Base-by-base conservation (phyloP, 2,329 filamentous ascomycete genomes). In the Coccinonectria pachysandricola region DNA sequence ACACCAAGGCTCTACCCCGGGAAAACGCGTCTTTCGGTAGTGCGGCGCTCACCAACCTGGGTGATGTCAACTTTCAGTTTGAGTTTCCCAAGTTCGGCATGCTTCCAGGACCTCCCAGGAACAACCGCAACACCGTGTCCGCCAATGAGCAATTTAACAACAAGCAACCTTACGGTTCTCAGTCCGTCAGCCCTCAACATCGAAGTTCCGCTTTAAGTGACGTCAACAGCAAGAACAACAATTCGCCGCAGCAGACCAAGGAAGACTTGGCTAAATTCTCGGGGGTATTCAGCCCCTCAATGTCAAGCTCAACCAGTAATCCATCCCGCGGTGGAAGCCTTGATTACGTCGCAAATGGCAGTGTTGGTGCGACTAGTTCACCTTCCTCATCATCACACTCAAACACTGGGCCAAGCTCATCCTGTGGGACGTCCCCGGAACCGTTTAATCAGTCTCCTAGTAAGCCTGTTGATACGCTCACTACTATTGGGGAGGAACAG, bases 41-140 rank as follows among this genome's bases (percentile, higher is more conserved):
- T 29, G 52, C 62, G 12, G 64, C 63, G 8, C 50, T 73, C 36
- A 71, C 62, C 52, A 78, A 75, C 40, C 61, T 78, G 28, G 75
- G 67, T 45, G 79, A 81, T 36, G 79, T 81, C 51, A 86, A 80
- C 50, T 96, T 96, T 50, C 79, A 88, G 41, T 96, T 98, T 43
- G 88, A 96, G 42, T 96, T 96, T 39, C 88, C 91, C 39, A 87
- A 82, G 50, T 96, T 98, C 46, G 91, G 91, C 23, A 70, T 76
- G 32, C 68, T 92, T 14, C 68, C 71, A 0, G 64, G 68, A 5
- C 59, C 64, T 6, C 42, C 51, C 2, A 33, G 38, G 26, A 48
- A 36, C 32, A 49, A 49, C 30, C 34, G 28, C 5, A 37, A 47
- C 23, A 38, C 40, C 23, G 40, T 43, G 4, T n/a, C n/a, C n/a